A percentile compares a stretch with the other conserved stretches of the same genome.
These are phyloP conservation scores for Purpureocillium lavendulum DNA, from an alignment of 2,329 filamentous ascomycete species.

Conservation along the genomic window DNA sequence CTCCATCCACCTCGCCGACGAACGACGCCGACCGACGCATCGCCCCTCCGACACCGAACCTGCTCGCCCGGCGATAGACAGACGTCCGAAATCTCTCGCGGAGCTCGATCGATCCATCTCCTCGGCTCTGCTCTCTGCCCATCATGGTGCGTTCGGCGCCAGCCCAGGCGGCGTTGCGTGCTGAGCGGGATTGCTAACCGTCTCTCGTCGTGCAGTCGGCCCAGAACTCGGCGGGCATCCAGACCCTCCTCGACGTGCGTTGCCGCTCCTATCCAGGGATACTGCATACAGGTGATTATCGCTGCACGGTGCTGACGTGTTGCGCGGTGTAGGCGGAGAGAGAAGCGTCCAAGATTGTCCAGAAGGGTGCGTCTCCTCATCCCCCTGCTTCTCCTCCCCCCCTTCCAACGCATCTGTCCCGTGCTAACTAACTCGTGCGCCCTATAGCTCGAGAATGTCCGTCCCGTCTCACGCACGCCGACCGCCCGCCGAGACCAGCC, in stretches of 20 bases:
- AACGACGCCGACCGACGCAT: too few species aligned
- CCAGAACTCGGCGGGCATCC: constrained; percentile 97
- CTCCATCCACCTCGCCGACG: too few species aligned
- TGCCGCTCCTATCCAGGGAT: not conserved
- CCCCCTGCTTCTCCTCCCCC: not conserved
- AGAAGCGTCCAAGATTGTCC: constrained; percentile 98
- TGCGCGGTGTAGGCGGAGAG: constrained; percentile 66
- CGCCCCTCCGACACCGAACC: too few species aligned
- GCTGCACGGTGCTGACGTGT: too few species aligned
- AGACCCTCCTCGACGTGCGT: constrained; percentile 95
- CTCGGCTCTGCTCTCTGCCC: not conserved
- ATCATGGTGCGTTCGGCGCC: constrained; percentile 6
- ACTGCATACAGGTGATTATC: too few species aligned
- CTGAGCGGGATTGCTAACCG: too few species aligned
- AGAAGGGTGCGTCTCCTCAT: constrained; percentile 62
- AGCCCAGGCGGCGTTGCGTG: too few species aligned
- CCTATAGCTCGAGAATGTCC: constrained; percentile 77
- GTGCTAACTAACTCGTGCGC: not conserved
- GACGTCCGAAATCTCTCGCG: too few species aligned
- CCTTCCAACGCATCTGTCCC: constrained; percentile 4
- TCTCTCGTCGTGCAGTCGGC: constrained; percentile 88
- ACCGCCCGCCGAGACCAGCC: constrained; percentile 3
- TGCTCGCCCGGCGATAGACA: too few species aligned
- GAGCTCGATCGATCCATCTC: too few species aligned
- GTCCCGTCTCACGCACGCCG: constrained; percentile 14